Conservation (phyloP, 805 yeast species). For the Nakazawaea wyomingensis region DNA sequence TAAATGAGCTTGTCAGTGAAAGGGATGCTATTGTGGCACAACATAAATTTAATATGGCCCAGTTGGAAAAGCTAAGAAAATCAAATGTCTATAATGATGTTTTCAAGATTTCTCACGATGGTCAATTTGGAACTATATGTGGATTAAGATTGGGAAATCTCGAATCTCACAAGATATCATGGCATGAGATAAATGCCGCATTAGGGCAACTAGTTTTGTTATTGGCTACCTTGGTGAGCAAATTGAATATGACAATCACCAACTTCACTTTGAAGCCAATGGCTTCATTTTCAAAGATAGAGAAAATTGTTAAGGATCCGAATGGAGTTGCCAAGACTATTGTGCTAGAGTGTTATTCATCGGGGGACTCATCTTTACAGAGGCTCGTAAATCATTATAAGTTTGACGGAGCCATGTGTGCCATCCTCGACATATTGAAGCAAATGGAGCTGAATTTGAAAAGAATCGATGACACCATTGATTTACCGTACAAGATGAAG, state of each 20-base stretch:
- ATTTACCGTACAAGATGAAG: slow-evolving; percentile 69
- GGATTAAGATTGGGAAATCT: slow-evolving; percentile 75
- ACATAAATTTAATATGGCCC: slow-evolving; percentile 56
- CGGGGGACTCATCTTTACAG: slow-evolving; percentile 71
- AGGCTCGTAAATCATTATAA: slow-evolving; percentile 68
- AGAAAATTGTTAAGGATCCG: slow-evolving; percentile 41
- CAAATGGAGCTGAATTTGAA: slow-evolving; percentile 43
- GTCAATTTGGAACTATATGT: slow-evolving; percentile 82
- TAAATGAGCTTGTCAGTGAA: slow-evolving; percentile 45
- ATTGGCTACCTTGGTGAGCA: slow-evolving; percentile 55
- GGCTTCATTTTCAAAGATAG: slow-evolving; percentile 80
- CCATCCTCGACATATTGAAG: slow-evolving; percentile 56
- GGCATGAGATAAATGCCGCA: slow-evolving; percentile 91
- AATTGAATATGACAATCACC: slow-evolving; percentile 48
- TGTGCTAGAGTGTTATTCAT: slow-evolving; percentile 52
- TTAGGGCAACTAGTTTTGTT: slow-evolving; percentile 77
- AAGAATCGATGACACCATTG: slow-evolving; percentile 47
- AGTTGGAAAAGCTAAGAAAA: slow-evolving; percentile 64
- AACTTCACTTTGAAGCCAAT: slow-evolving; percentile 69
- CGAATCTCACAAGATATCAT: slow-evolving; percentile 58
- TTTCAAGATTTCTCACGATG: slow-evolving; percentile 79
- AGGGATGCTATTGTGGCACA: slow-evolving; percentile 59
- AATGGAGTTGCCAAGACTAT: slow-evolving; percentile 33
- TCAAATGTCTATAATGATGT: slow-evolving; percentile 81
- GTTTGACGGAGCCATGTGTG: slow-evolving; percentile 78